Conservation (phyloP, 495 filamentous ascomycete species). For the Xylaria sp. region DNA sequence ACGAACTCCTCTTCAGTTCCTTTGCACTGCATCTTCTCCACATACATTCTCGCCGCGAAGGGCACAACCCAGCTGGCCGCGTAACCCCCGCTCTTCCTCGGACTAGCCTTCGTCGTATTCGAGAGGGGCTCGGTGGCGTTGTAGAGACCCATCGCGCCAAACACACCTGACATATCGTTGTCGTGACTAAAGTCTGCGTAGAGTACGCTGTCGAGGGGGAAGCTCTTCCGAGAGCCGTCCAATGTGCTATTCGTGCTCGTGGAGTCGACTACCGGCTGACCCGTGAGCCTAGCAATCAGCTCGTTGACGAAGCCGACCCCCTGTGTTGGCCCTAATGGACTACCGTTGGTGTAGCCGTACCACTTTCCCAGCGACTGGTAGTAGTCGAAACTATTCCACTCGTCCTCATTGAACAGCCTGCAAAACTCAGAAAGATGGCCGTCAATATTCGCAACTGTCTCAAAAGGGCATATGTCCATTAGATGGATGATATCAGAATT, state of each 20-base stretch:
- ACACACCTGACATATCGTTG: constrained; percentile 78
- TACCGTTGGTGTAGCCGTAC: constrained; percentile 79
- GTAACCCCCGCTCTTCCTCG: constrained; percentile 60
- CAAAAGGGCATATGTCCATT: constrained; percentile 88
- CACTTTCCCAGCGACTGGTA: constrained; percentile 77
- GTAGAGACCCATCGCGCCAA: constrained; percentile 77
- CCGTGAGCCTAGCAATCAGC: constrained; percentile 78
- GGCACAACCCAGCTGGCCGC: constrained; percentile 78
- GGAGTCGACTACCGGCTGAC: constrained; percentile 66
- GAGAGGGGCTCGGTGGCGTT: constrained; percentile 61
- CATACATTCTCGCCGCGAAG: constrained; percentile 76
- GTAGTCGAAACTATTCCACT: constrained; percentile 81
- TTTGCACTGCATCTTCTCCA: constrained; percentile 82
- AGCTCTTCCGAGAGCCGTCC: constrained; percentile 64
- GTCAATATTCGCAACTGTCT: constrained; percentile 65
- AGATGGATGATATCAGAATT: constrained; percentile 65
- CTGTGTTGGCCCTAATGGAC: constrained; percentile 77
- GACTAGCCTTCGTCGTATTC: constrained; percentile 49
- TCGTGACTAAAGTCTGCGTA: constrained; percentile 92
- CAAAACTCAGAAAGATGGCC: constrained; percentile 69
- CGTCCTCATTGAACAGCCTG: constrained; percentile 66
- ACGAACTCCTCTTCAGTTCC: constrained; percentile 64
- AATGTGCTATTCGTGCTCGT: constrained; percentile 78
- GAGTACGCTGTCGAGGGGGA: constrained; percentile 68
- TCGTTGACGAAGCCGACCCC: constrained; percentile 87